Base-by-base conservation (phyloP, 306 rosid species). In the Cyclanthera cordifolia region DNA sequence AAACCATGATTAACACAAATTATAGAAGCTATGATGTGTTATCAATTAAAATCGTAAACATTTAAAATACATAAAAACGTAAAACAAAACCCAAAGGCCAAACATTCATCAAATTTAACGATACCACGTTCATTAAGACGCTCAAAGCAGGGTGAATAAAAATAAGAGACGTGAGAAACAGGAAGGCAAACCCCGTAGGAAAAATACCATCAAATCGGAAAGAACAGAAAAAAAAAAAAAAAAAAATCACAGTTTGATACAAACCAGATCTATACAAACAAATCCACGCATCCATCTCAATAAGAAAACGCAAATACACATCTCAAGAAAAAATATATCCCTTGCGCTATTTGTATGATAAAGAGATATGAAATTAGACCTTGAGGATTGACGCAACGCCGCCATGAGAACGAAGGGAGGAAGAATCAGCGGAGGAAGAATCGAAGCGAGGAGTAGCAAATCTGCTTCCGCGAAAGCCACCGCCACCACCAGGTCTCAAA, bases 401-500 rank as follows among this genome's bases (percentile, higher is more conserved):
- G 63, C 67, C 67, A 75, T 51, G 58, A 30, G 76, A 48, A 30
- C 65, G 76, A 16, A 67, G 76, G 20, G 79, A 24, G 17, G 73
- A 71, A 56, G 71, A 60, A 25, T 69, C 76, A 0, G 79, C 75
- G 64, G 81, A 76, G 46, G 75, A 63, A 6, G 80, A 53, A n/a
- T 73, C 77, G 47, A 80, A 74, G 67, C 84, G 79, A 67, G 79
- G 15, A 1, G 41, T 9, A 51, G 66, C 51, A 48, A 76, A 73
- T 64, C 76, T 57, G 45, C 73, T 24, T 16, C 72, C 58, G 27
- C 81, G 81, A 4, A 77, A 55, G 69, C 81, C 81, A 9, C 75
- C 67, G 53, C 76, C 76, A 63, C 84, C 84, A 4, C 81, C 84
- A 2, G 81, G 84, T 72, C 81, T 77, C 77, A 80, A 77, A 69